Conservation (phyloP, 306 rosid species). For the Glycine tomentella region DNA sequence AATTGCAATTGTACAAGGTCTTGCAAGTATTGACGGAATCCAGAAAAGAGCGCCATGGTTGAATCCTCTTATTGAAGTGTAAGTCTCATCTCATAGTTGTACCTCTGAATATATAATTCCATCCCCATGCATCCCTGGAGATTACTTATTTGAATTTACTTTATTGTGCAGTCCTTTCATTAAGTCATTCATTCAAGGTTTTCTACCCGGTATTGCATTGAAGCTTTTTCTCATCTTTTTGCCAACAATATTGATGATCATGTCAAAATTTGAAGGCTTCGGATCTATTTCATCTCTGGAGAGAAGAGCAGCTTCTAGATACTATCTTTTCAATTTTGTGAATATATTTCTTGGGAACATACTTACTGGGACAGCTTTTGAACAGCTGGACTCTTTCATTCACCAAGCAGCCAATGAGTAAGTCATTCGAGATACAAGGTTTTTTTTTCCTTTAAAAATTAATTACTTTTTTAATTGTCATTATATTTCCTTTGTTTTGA, state of each 20-base stretch:
- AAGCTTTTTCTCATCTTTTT: constrained; percentile 93
- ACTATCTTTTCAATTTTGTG: constrained; percentile 81
- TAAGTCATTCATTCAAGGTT: constrained; percentile 81
- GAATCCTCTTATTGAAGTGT: constrained; percentile 60
- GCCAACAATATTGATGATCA: constrained; percentile 96
- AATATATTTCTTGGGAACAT: constrained; percentile 94
- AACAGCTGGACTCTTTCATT: constrained; percentile 75
- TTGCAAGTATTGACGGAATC: constrained; percentile 90
- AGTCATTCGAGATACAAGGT: constrained; percentile 43
- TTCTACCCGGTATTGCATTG: constrained; percentile 92
- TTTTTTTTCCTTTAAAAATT: no score
- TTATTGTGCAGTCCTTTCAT: constrained; percentile 66
- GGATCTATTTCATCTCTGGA: constrained; percentile 79
- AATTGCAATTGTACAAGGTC: constrained; percentile 85
- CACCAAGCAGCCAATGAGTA: constrained; percentile 79
- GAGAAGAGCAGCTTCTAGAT: constrained; percentile 89
- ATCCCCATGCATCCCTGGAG: neutral
- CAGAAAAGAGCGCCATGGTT: constrained; percentile 78
- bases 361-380: constrained; percentile 81
- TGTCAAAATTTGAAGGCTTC: constrained; percentile 95
- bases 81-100: constrained; percentile 49
- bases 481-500: constrained; percentile 25
- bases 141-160: constrained; percentile 34
- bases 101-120: constrained; percentile 39
- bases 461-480: constrained; percentile 18